A percentile compares a stretch with the other conserved stretches of the same genome.
Evolutionary conservation across 306 rosid species (phyloP).

Genomic region (Benincasa hispida): DNA sequence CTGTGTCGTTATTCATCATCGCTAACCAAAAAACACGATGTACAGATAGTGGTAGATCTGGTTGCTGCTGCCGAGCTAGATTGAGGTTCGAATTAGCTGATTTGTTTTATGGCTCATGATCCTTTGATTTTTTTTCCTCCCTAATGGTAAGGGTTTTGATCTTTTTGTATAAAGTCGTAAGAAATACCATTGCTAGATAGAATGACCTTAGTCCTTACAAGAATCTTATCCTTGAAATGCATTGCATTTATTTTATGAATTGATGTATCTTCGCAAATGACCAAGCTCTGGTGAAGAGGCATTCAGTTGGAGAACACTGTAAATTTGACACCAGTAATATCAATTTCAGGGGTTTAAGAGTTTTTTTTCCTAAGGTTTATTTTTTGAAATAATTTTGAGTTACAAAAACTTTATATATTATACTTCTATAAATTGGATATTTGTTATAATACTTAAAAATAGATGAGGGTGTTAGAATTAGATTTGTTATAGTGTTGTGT

Average conservation of each 20-base stretch:
- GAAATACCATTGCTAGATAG: constrained; percentile 10
- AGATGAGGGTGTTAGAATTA: too few species aligned
- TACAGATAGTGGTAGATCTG: constrained; percentile 56
- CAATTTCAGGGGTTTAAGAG: neutral
- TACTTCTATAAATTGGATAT: neutral
- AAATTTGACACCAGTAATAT: neutral
- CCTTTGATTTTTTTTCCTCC: constrained; percentile 9
- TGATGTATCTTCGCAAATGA: neutral
- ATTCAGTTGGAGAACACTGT: neutral
- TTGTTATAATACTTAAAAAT: neutral
- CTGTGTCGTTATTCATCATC: constrained; percentile 25
- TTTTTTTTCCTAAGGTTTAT: neutral
- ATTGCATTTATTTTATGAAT: constrained; percentile 7
- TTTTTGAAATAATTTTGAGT: neutral
- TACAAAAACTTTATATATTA: neutral
- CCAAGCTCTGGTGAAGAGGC: neutral
- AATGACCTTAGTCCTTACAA: neutral
- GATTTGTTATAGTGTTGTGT: too few species aligned
- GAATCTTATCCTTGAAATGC: neutral
- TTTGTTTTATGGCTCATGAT: constrained; percentile 25
- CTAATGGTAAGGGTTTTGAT: constrained; percentile 20
- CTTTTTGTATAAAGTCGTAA: constrained; percentile 1
- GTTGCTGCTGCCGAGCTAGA: constrained; percentile 7
- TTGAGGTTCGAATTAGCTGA: constrained; percentile 25
- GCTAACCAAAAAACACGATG: constrained; percentile 56